phyloP scores from a whole-genome alignment of 371 early-diverging fungal genomes.

The Syncephalastrum monosporum region DNA sequence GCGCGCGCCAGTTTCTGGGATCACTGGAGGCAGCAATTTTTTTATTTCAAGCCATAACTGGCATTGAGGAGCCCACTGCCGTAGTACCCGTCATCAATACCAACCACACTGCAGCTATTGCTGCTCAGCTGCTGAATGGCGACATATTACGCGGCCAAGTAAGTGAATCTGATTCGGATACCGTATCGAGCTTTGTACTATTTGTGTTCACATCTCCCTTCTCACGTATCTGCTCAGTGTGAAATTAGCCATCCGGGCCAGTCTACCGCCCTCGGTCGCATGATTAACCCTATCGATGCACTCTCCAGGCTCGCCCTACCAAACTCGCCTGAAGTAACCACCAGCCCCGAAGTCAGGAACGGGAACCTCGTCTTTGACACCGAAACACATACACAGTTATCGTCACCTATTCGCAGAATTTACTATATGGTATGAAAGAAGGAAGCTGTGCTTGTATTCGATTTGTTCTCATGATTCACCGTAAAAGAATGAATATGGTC shows the following conservation, averaged over 20 bases:
- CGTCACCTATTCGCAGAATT: conserved; percentile 51
- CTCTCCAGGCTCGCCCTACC: conserved; percentile 20
- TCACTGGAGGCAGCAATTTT: conserved; percentile 70
- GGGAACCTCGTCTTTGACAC: conserved; percentile 49
- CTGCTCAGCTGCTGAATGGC: conserved; percentile 59
- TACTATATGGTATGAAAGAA: conserved; percentile 45
- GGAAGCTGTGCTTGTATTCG: too few species aligned
- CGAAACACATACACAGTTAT: conserved; percentile 25
- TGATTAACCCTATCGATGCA: conserved; percentile 25
- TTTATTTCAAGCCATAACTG: conserved; percentile 61
- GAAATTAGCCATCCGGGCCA: conserved; percentile 41
- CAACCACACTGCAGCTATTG: conserved; percentile 59
- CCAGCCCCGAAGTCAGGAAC: conserved; percentile 2
- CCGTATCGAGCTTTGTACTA: too few species aligned
- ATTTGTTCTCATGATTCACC: neutral
- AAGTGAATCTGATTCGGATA: too few species aligned
- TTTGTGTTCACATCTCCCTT: too few species aligned
- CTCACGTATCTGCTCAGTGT: conserved; percentile 35
- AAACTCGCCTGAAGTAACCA: conserved; percentile 4
- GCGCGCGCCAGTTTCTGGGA: conserved; percentile 68
- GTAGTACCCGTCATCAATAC: conserved; percentile 67
- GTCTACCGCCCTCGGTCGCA: neutral
- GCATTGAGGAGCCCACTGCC: conserved; percentile 52
- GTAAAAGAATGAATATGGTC: conserved; percentile 61
- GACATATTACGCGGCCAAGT: conserved; percentile 53